Base-by-base conservation (phyloP, 441 rosid species). In the Francoa sonchifolia region DNA sequence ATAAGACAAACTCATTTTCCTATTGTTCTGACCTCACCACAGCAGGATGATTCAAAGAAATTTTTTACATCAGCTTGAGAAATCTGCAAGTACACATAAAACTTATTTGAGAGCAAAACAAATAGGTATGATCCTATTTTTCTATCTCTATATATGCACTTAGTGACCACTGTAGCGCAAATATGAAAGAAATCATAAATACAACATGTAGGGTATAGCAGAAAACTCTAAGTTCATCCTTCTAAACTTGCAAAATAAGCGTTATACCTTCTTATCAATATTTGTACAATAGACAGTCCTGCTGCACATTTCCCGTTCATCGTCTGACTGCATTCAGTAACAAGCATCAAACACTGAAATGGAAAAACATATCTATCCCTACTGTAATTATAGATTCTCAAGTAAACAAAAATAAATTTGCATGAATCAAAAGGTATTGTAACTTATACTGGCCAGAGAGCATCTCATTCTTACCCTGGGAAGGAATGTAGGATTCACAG, bases 231-330 rank as follows among this genome's bases (percentile, higher is more conserved):
- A 22, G 22, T 39, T 25, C 3, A 35, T 16, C 42, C 30, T 39
- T 45, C 13, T 27, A 21, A 16, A 37, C 2, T 4, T 45, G 31
- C 20, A 39, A 13, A 13, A 8, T 9, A 6, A 8, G 36, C 22
- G 11, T 13, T 51, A 23, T 48, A 74, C 86, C 75, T 67, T 74
- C 62, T 74, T 77, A 63, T 69, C 86, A 14, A 77, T 72, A 41
- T 77, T 77, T 55, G 86, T 77, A 61, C 86, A 77, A 48, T 77
- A 77, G 44, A 77, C 65, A 4, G 86, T 77, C 66, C 86, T 72
- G 29, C 71, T 20, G 53, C 86, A 77, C 82, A 74, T 77, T 63
- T 77, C 82, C 62, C 82, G 72, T 59, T 77, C 86, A 67, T 77
- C 77, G 38, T 77, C 82, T 36, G 79, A 72, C 86, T 77, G 82